Percentiles rank a stretch among this genome's conserved stretches.
Evolutionary conservation across 1,284 basidiomycete species (phyloP).

Genomic region (Quambalaria eucalypti): DNA sequence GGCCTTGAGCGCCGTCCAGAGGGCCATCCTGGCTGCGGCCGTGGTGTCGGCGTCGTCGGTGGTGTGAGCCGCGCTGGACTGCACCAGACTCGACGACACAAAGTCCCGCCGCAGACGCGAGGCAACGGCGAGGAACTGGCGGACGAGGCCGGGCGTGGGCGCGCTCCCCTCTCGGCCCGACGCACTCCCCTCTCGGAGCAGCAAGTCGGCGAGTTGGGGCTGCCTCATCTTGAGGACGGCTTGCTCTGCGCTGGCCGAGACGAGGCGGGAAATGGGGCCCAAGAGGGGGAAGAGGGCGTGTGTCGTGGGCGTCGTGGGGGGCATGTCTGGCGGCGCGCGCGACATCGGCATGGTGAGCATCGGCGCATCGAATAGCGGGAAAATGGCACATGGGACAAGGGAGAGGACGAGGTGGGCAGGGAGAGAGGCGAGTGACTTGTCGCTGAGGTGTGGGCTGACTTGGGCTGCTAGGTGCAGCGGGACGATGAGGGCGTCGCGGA

Average conservation of each 20-base stretch:
- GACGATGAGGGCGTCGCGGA: constrained; percentile 7
- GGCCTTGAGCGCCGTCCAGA: constrained; percentile 39
- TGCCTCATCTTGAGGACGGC: neutral
- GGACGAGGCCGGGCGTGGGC: neutral
- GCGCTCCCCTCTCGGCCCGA: neutral
- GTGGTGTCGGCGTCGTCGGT: neutral
- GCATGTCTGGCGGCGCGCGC: neutral
- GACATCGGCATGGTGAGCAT: neutral
- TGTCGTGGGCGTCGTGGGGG: constrained; percentile 6
- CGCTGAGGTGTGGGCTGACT: constrained; percentile 18
- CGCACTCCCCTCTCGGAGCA: neutral
- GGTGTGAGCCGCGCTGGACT: no score
- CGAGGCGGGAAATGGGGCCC: constrained; percentile 35
- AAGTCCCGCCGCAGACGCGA: neutral
- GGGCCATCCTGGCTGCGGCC: neutral
- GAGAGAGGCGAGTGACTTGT: constrained; percentile 21
- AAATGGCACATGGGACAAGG: constrained; percentile 20
- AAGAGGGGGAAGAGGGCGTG: constrained; percentile 22
- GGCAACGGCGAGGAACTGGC: neutral
- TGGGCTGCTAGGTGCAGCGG: constrained; percentile 29
- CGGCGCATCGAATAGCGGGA: constrained; percentile 17
- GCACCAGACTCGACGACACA: neutral
- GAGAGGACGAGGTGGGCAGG: constrained; percentile 15
- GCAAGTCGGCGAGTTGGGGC: neutral
- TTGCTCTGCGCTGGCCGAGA: constrained; percentile 9